A percentile compares a stretch with the other conserved stretches of the same genome.
Evolutionary conservation across 768 basidiomycete genomes (phyloP).

Genomic region (Termitomyces sp.): DNA sequence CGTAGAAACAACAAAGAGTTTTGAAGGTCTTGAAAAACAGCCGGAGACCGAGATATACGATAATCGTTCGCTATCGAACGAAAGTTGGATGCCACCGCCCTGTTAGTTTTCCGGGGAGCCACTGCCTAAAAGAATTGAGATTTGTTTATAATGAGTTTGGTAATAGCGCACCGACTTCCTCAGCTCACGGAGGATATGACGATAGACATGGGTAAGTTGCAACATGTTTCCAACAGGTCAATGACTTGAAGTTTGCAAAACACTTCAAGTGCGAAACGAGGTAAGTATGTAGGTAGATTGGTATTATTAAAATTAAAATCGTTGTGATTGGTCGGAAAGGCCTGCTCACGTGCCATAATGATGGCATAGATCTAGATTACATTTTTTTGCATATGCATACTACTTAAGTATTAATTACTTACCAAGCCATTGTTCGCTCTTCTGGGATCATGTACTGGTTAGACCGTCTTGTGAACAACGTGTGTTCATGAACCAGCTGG

Average conservation of each 20-base stretch:
- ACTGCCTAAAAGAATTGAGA: conserved; percentile 21
- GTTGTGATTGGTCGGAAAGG: no score
- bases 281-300: no score
- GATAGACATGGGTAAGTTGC: conserved; percentile 32
- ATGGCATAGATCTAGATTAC: no score
- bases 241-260: neutral
- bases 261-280: no score
- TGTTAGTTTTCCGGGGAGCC: conserved; percentile 34
- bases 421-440: conserved; percentile 7
- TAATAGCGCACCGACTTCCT: conserved; percentile 42
- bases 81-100: conserved; percentile 43
- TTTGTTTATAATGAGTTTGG: neutral
- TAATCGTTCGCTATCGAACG: conserved; percentile 50
- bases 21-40: conserved; percentile 45
- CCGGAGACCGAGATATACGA: conserved; percentile 20
- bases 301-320: no score
- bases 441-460: neutral
- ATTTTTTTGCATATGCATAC: neutral
- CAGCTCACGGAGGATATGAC: conserved; percentile 52
- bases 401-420: no score
- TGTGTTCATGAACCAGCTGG: neutral
- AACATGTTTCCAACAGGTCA: conserved; percentile 13
- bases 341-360: no score
- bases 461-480: neutral
- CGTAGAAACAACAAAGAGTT: conserved; percentile 65